A percentile compares a stretch with the other conserved stretches of the same genome.
These are phyloP conservation scores for Delphinella strobiligena DNA, from an alignment of 2,329 filamentous ascomycete genomes.

Conservation along the genomic window DNA sequence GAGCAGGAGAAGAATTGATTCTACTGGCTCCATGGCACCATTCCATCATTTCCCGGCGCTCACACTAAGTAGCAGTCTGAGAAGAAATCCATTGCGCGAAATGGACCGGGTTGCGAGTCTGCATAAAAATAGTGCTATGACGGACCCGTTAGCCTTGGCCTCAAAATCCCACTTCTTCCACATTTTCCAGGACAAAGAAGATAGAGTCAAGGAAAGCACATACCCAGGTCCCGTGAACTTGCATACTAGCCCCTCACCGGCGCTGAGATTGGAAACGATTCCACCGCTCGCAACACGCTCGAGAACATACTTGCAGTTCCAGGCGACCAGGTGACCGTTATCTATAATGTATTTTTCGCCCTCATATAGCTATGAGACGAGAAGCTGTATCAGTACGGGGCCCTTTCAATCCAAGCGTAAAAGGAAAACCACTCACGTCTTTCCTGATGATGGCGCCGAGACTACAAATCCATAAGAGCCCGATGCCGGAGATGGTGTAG, in stretches of 20 bases:
- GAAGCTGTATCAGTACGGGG: neutral
- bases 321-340: constrained; percentile 66
- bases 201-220: constrained; percentile 6
- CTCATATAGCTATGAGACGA: constrained; percentile 33
- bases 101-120: constrained; percentile 71
- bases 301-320: constrained; percentile 90
- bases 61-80: constrained; percentile 15
- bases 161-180: no score
- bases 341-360: constrained; percentile 83
- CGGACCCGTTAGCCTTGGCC: no score
- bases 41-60: no score
- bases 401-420: neutral
- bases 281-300: constrained; percentile 85
- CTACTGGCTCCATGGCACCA: neutral
- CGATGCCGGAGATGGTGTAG: constrained; percentile 70
- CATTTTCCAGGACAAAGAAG: neutral
- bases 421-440: constrained; percentile 53
- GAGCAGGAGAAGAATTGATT: no score
- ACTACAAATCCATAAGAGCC: constrained; percentile 79
- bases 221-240: constrained; percentile 58
- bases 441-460: constrained; percentile 94
- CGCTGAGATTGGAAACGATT: constrained; percentile 73
- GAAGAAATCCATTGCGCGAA: constrained; percentile 43
- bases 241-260: constrained; percentile 82
- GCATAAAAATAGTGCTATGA: constrained; percentile 82